Conservation (phyloP, 2,329 filamentous ascomycete species). For the Nemania diffusa region DNA sequence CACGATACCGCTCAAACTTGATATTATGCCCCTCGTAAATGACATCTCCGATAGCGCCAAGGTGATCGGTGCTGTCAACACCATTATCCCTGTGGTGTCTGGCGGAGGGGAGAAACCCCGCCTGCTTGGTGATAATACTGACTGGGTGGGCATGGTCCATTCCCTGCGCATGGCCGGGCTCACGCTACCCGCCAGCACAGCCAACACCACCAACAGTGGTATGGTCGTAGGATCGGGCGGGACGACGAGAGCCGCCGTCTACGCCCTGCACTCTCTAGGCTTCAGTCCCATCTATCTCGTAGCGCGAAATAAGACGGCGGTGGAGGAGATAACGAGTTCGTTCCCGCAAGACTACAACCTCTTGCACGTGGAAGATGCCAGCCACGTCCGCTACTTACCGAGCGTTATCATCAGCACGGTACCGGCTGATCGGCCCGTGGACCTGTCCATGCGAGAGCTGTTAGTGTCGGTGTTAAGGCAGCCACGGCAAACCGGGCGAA, state of each 20-base stretch:
- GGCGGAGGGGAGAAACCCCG: conserved; percentile 57
- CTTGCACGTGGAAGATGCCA: conserved; percentile 61
- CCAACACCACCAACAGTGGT: conserved; percentile 61
- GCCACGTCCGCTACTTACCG: conserved; percentile 63
- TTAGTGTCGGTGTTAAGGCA: conserved; percentile 65
- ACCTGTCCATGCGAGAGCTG: conserved; percentile 73
- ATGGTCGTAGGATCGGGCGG: conserved; percentile 92
- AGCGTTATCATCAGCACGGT: conserved; percentile 88
- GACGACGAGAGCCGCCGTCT: conserved; percentile 91
- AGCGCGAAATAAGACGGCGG: conserved; percentile 77
- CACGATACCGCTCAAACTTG: conserved; percentile 93
- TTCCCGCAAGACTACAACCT: conserved; percentile 82
- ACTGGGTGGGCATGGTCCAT: conserved; percentile 92
- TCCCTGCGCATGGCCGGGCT: conserved; percentile 78
- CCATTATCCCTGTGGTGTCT: conserved; percentile 73
- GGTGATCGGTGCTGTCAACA: conserved; percentile 93
- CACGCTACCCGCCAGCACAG: conserved; percentile 50
- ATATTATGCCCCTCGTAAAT: conserved; percentile 84
- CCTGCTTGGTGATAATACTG: conserved; percentile 90
- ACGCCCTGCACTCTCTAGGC: conserved; percentile 83
- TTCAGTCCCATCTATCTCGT: conserved; percentile 89
- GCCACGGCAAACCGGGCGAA: conserved; percentile 50
- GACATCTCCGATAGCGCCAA: conserved; percentile 81
- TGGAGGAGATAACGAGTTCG: conserved; percentile 71
- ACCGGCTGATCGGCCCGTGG: conserved; percentile 86